Conservation (phyloP, 2,329 filamentous ascomycete genomes). For the Sodiomyces alkalinus region DNA sequence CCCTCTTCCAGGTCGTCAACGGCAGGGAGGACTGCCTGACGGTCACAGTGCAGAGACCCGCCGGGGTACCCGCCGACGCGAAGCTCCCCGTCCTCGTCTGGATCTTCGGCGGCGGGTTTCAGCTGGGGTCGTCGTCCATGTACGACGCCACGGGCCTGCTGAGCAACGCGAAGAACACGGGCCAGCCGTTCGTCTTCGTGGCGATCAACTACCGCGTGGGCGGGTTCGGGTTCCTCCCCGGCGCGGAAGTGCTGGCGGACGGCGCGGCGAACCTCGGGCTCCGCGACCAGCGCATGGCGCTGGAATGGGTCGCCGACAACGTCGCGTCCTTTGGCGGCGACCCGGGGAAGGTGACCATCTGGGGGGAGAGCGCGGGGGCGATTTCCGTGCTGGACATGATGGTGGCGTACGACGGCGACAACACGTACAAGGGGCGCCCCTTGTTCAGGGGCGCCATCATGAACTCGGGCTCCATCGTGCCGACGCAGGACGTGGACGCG, state of each 20-base stretch:
- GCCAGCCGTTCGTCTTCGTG: conserved; percentile 58
- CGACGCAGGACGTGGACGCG: conserved; percentile 48
- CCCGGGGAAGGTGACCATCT: conserved; percentile 63
- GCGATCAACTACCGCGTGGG: conserved; percentile 65
- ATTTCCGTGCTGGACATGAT: conserved; percentile 69
- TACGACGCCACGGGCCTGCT: conserved; percentile 37
- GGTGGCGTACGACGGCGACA: conserved; percentile 56
- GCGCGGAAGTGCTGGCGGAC: conserved; percentile 50
- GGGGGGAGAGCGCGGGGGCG: conserved; percentile 57
- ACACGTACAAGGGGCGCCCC: conserved; percentile 57
- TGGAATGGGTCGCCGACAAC: conserved; percentile 67
- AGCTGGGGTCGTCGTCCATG: conserved; percentile 32
- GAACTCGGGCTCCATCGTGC: conserved; percentile 52
- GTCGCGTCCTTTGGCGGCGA: conserved; percentile 68
- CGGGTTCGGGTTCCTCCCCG: conserved; percentile 60
- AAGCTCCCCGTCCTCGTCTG: conserved; percentile 55
- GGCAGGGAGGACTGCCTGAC: conserved; percentile 49
- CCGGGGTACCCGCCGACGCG: conserved; percentile 33
- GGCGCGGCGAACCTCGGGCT: conserved; percentile 57
- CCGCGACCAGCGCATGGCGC: conserved; percentile 54
- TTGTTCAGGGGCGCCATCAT: conserved; percentile 69
- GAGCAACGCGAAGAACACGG: conserved; percentile 25
- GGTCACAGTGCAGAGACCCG: conserved; percentile 43
- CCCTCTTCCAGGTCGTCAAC: conserved; percentile 38
- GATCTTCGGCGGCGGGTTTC: conserved; percentile 56